Conservation (phyloP, 768 basidiomycete species). For the Hysterangium stoloniferum region DNA sequence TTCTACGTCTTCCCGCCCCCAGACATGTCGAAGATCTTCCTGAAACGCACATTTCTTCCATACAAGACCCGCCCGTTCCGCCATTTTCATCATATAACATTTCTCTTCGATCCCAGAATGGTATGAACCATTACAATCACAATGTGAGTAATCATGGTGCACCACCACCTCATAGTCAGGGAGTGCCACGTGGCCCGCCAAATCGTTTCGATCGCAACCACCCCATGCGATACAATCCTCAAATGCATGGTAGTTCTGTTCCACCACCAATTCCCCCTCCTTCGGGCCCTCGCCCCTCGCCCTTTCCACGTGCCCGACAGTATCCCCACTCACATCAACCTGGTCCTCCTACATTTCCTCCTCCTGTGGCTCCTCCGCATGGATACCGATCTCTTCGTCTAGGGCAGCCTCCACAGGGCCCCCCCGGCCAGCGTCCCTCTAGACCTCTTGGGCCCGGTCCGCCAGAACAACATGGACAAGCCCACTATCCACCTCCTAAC, state of each 20-base stretch:
- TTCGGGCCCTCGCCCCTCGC: background rate
- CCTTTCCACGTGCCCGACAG: background rate
- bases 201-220: too few relatives aligned
- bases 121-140: too few relatives aligned
- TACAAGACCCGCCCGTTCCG: background rate
- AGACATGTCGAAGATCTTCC: background rate
- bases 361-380: background rate
- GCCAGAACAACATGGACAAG: background rate
- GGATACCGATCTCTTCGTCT: background rate
- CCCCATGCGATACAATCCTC: background rate
- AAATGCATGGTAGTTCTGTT: too few relatives aligned
- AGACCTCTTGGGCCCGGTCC: background rate
- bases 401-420: background rate
- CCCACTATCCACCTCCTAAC: background rate
- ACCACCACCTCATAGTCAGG: too few relatives aligned
- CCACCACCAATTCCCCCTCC: slow-evolving; percentile 1
- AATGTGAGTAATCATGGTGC: too few relatives aligned
- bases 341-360: background rate
- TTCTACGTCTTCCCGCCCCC: background rate
- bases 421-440: background rate
- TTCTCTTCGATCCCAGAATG: background rate
- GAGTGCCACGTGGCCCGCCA: too few relatives aligned
- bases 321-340: background rate
- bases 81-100: background rate
- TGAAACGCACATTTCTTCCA: background rate